These are phyloP conservation scores for Botryosphaeria dothidea DNA, from an alignment of 2,329 filamentous ascomycete species.

Conservation along the genomic window DNA sequence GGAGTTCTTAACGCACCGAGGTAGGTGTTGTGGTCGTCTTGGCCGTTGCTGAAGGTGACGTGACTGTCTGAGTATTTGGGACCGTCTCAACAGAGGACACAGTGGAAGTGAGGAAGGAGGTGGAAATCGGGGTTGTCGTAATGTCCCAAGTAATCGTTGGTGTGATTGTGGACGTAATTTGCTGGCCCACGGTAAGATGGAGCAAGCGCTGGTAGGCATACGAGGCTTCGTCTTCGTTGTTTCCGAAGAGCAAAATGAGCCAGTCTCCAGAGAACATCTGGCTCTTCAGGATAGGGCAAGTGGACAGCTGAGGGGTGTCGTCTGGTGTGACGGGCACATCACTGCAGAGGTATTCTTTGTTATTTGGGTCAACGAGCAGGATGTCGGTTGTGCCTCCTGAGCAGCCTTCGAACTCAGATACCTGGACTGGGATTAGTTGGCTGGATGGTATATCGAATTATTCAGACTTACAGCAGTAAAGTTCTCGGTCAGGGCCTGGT, in stretches of 20 bases:
- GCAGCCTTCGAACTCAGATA: slow-evolving; percentile 48
- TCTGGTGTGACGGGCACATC: slow-evolving; percentile 43
- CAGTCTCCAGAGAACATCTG: slow-evolving; percentile 47
- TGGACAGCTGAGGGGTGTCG: slow-evolving; percentile 40
- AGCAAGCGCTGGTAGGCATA: slow-evolving; percentile 49
- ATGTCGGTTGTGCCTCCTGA: slow-evolving; percentile 43
- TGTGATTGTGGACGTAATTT: slow-evolving; percentile 34
- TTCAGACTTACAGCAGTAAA: slow-evolving; percentile 36
- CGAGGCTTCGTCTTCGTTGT: slow-evolving; percentile 46
- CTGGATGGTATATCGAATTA: too few relatives aligned
- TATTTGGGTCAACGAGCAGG: slow-evolving; percentile 43
- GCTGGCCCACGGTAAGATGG: slow-evolving; percentile 31
- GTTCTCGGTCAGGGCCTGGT: slow-evolving; percentile 40
- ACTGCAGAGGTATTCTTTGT: slow-evolving; percentile 44
- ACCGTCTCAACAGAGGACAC: slow-evolving; percentile 28
- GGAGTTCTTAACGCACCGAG: too few relatives aligned
- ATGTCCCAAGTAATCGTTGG: slow-evolving; percentile 36
- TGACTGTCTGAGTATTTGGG: slow-evolving; percentile 33
- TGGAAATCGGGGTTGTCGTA: slow-evolving; percentile 31
- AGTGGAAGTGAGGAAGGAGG: slow-evolving; percentile 29
- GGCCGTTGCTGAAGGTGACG: slow-evolving; percentile 34
- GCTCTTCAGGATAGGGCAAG: slow-evolving; percentile 45
- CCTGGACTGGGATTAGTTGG: slow-evolving; percentile 22
- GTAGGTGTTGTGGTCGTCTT: slow-evolving; percentile 35
- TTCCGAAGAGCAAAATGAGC: slow-evolving; percentile 47